Evolutionary conservation across 768 basidiomycete genomes (phyloP).

Genomic region (Boletus insuetus): DNA sequence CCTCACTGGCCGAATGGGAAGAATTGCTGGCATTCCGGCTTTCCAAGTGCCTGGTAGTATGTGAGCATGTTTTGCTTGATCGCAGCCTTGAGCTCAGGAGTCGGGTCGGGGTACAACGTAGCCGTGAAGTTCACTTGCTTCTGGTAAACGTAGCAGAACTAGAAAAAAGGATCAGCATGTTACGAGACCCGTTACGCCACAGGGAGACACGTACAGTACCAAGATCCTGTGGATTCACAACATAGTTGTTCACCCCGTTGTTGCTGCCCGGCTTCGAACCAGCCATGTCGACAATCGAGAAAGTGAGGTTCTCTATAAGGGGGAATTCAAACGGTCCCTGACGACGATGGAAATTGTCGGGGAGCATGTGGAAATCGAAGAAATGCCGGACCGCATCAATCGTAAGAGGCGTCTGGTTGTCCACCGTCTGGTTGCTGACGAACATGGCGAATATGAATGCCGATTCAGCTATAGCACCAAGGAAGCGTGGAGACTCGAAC

Average conservation of each 20-base stretch:
- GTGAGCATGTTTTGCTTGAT: too few relatives aligned
- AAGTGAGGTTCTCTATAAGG: background rate
- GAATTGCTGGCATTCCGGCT: too few relatives aligned
- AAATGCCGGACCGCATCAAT: constrained; percentile 11
- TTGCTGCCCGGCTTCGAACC: constrained; percentile 8
- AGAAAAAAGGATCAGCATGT: too few relatives aligned
- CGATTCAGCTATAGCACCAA: constrained; percentile 12
- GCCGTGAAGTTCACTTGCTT: constrained; percentile 16
- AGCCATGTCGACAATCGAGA: background rate
- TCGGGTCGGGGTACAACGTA: constrained; percentile 20
- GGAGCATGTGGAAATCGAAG: constrained; percentile 11
- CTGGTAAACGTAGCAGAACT: constrained; percentile 20
- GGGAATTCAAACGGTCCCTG: background rate
- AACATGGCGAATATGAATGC: constrained; percentile 20
- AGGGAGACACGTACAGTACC: constrained; percentile 11
- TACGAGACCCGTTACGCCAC: too few relatives aligned
- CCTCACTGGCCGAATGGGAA: too few relatives aligned
- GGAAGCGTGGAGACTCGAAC: constrained; percentile 15
- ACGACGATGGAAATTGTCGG: constrained; percentile 17
- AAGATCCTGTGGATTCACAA: constrained; percentile 7
- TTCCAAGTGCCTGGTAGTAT: too few relatives aligned
- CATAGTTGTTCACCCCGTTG: constrained; percentile 12
- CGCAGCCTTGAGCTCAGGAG: background rate
- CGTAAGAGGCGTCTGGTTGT: constrained; percentile 1
- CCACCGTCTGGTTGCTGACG: constrained; percentile 19